Evolutionary conservation across 371 early-diverging fungal species (phyloP).

Genomic region (Syncephalis fuscata): DNA sequence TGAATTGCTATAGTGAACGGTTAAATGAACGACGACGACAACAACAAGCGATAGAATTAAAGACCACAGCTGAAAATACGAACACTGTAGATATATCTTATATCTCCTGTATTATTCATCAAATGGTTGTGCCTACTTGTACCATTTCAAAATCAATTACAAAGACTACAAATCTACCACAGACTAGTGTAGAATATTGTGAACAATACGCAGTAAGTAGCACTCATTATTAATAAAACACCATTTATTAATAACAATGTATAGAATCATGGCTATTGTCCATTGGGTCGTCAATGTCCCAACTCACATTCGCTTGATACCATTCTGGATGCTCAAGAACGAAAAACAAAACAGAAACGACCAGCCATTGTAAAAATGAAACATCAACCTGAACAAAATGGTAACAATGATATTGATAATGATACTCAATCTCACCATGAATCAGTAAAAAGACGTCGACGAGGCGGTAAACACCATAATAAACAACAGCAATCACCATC

Average conservation of each 20-base stretch:
- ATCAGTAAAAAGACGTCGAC: no score
- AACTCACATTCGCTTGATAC: slow-evolving; percentile 61
- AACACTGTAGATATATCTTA: neutral
- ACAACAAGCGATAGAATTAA: neutral
- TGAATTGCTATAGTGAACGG: neutral
- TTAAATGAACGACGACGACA: no score
- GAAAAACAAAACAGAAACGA: slow-evolving; percentile 9
- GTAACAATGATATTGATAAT: neutral
- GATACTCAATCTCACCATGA: no score
- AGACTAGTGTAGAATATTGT: slow-evolving; percentile 24
- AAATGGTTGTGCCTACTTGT: neutral
- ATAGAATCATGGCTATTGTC: slow-evolving; percentile 56
- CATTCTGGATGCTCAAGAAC: slow-evolving; percentile 40
- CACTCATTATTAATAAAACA: no score
- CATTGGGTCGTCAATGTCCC: slow-evolving; percentile 31
- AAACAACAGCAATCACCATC: neutral
- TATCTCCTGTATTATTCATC: no score
- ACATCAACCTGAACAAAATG: neutral
- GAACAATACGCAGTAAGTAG: slow-evolving; percentile 48
- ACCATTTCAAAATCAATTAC: neutral
- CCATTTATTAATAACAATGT: neutral
- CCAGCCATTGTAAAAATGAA: neutral
- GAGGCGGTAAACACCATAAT: neutral
- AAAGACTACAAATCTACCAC: neutral
- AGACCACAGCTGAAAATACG: neutral